These are phyloP conservation scores for Lanmaoa pseudosensibilis DNA, from an alignment of 768 basidiomycete genomes.

Conservation along the genomic window DNA sequence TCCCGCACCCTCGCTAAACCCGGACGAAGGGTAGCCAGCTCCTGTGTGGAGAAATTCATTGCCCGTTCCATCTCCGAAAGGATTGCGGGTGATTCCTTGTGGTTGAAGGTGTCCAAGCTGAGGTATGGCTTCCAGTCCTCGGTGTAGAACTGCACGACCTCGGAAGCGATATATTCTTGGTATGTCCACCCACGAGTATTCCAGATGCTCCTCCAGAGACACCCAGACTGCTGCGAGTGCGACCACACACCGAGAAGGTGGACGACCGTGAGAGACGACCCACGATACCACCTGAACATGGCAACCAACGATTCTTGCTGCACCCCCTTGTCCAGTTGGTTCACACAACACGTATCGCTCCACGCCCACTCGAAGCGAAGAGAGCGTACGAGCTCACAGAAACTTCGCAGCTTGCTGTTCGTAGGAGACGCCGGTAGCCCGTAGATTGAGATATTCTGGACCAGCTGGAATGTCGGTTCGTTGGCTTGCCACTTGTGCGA, in stretches of 20 bases:
- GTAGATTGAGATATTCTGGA: neutral
- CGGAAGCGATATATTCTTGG: too few relatives aligned
- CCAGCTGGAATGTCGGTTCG: neutral
- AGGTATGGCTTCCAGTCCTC: too few relatives aligned
- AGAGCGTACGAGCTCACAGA: neutral
- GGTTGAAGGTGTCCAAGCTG: too few relatives aligned
- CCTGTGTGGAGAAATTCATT: neutral
- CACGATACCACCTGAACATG: constrained; percentile 15
- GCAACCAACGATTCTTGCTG: constrained; percentile 8
- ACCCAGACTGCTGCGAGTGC: neutral
- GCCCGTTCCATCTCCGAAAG: constrained; percentile 3
- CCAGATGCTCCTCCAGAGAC: constrained; percentile 6
- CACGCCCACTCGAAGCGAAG: constrained; percentile 6
- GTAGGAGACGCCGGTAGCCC: neutral
- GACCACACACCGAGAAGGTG: constrained; percentile 10
- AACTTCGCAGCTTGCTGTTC: neutral
- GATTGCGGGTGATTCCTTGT: constrained; percentile 1
- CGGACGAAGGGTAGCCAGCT: neutral
- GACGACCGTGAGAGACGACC: constrained; percentile 3
- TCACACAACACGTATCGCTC: constrained; percentile 11
- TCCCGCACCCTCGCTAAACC: constrained; percentile 7
- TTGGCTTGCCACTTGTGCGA: neutral
- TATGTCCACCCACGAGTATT: neutral
- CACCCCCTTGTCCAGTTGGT: neutral
- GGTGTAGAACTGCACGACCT: too few relatives aligned